Base-by-base conservation (phyloP, 225 moss, liverwort and hornwort genomes). In the Climacium dendroides region DNA sequence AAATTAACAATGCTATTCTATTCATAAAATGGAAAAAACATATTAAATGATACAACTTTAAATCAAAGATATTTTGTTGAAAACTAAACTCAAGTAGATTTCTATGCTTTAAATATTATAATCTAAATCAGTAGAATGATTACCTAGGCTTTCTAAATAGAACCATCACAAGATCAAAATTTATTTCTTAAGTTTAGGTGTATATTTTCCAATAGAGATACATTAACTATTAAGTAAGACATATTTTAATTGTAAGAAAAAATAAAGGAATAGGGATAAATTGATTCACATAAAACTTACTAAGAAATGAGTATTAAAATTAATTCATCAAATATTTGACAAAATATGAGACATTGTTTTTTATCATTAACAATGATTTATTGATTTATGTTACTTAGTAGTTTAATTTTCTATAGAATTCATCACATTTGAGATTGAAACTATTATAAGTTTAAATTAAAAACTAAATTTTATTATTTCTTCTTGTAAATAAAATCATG, bases 261-360 rank as follows among this genome's bases (percentile, higher is more conserved):
- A 75, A 23, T 19, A 8, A 52, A 1, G 2, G 24, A n/a, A 50
- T n/a, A 35, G 1, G 15, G 1, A 35, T 54, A 53, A 23, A 53
- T 53, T 0, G 0, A 76, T 2, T 54, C 0, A 5, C 2, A 34
- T 13, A 32, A 26, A 26, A 28, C 3, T 41, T 58, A 58, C 10
- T 8, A n/a, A 19, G 3, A 60, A 60, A 41, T 22, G 6, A 45
- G 1, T 32, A 43, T 20, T 9, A 19, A 45, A 30, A 43, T 20
- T 13, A 13, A 19, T 22, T 32, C 28, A 60, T 43, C 8, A 32
- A 60, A 30, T 22, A 75, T 22, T 75, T 34, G 32, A 50, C 11
- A 74, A 75, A 18, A 47, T 8, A 20, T 2, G 22, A 60, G 4
- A 8, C 7, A 28, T 52, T 45, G 7, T 59, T 19, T 9, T 57